phyloP scores from a whole-genome alignment of 257 asterid species.

The Linaria vulgaris region DNA sequence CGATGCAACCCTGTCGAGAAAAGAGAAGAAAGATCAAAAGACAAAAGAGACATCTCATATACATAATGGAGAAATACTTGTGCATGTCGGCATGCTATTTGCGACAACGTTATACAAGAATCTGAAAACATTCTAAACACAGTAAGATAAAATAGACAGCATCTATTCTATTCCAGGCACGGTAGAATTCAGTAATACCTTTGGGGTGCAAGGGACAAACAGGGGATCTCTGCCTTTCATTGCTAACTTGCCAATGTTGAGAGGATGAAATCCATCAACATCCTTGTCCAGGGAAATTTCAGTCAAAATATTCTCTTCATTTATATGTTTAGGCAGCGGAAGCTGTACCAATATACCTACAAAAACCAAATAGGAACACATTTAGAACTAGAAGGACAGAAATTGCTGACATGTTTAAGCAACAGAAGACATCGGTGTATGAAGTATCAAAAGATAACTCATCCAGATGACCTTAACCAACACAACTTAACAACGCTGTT shows the following conservation, averaged over 20 bases:
- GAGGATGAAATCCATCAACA: slow-evolving; percentile 96
- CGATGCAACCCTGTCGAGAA: slow-evolving; percentile 71
- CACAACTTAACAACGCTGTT: no score
- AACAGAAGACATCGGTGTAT: neutral
- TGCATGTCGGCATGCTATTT: neutral
- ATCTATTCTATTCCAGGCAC: neutral
- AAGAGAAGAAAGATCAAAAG: slow-evolving; percentile 1
- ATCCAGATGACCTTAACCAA: no score
- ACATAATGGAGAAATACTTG: slow-evolving; percentile 4
- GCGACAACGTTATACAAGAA: neutral
- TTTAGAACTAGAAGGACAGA: neutral
- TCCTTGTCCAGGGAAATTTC: slow-evolving; percentile 88
- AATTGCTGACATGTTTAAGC: neutral
- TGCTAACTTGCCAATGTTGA: slow-evolving; percentile 95
- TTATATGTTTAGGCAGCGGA: slow-evolving; percentile 89
- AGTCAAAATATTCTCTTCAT: slow-evolving; percentile 71
- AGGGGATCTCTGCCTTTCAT: slow-evolving; percentile 97
- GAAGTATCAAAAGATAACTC: slow-evolving; percentile 9
- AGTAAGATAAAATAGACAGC: neutral
- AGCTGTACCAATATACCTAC: slow-evolving; percentile 92
- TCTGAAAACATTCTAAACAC: neutral
- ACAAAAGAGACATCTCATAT: neutral
- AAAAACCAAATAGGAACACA: slow-evolving; percentile 20
- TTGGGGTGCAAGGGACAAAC: slow-evolving; percentile 94
- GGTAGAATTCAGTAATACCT: slow-evolving; percentile 40